Evolutionary conservation across 2,329 filamentous ascomycete species (phyloP).

Genomic region (Colletotrichum sublineola): DNA sequence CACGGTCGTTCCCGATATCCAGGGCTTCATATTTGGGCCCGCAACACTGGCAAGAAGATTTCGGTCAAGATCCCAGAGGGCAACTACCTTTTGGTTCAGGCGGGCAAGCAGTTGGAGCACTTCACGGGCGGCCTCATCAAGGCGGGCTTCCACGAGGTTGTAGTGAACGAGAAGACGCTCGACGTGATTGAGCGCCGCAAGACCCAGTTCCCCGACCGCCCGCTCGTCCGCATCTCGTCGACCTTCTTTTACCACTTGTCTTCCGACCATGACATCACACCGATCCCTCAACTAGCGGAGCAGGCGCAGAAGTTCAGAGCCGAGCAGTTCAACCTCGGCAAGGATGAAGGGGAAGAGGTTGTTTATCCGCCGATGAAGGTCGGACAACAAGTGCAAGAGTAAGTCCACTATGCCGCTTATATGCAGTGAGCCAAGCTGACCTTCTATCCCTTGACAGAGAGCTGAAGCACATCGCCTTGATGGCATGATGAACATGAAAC

Average conservation of each 20-base stretch:
- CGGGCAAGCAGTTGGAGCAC: conserved; percentile 74
- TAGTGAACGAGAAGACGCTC: conserved; percentile 67
- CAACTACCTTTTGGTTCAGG: conserved; percentile 71
- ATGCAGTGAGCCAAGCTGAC: neutral
- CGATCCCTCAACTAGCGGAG: conserved; percentile 62
- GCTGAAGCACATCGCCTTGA: conserved; percentile 66
- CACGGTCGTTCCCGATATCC: conserved; percentile 74
- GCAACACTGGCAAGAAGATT: conserved; percentile 71
- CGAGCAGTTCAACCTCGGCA: conserved; percentile 62
- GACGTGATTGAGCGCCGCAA: conserved; percentile 60
- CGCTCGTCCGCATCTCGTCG: conserved; percentile 69
- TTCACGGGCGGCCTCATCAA: conserved; percentile 72
- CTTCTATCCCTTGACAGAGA: conserved; percentile 52
- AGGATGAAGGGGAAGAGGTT: conserved; percentile 65
- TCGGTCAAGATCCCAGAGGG: conserved; percentile 70
- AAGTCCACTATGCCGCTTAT: conserved; percentile 45
- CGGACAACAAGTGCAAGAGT: conserved; percentile 70
- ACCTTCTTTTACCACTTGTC: conserved; percentile 73
- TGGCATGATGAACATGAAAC: conserved; percentile 47
- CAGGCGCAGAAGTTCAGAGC: conserved; percentile 60
- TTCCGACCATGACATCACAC: conserved; percentile 68
- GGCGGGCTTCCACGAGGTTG: conserved; percentile 73
- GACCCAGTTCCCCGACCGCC: conserved; percentile 59
- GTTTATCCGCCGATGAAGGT: conserved; percentile 69
- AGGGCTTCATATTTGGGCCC: conserved; percentile 73